Evolutionary conservation across 257 asterid genomes (phyloP), one percentile per base, ranked within the genome.

Genomic region (Agastache rugosa): DNA sequence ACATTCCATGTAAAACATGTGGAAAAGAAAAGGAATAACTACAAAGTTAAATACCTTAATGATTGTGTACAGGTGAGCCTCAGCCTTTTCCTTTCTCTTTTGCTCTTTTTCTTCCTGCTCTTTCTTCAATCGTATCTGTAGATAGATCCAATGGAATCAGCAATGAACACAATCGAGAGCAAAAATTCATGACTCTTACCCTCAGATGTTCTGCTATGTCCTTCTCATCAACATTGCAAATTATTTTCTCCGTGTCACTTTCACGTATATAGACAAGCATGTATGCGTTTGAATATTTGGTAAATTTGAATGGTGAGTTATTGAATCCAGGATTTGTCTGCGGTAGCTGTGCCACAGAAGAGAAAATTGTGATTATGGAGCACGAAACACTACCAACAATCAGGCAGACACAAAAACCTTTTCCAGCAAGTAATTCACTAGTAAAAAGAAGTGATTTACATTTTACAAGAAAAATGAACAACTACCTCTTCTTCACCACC

Each of bases 211-310:
- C 91, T 44, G 96, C 93, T 77, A 88, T 87, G 79, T 90, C 96
- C 83, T 90, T 88, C 86, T 90, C 96, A 78, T 88, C 96, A 75
- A 90, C 95, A 59, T 85, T 83, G 78, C 96, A 90, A 79, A 90
- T 84, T 77, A 90, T 88, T 74, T 90, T 90, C 51, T 88, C 96
- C 83, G 77, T 72, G 80, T 90, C 96, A 61, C 88, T 85, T 79
- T 90, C 95, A 78, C 96, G 92, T 83, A 90, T 85, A 75, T 90
- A 90, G 74, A 90, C 96, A 73, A 90, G 96, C 96, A 90, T 90
- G 78, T 88, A 90, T 10, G 96, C 95, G 67, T 90, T 90, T 17
- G 96, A 90, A 80, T 88, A 87, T 78, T 88, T 90, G 75, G 96
- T 88, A 77, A 90, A 90, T 72, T 90, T 90, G 77, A 88, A 90